Conservation (phyloP, 1,139 yeast species). For the Yamadazyma trypodendri region DNA sequence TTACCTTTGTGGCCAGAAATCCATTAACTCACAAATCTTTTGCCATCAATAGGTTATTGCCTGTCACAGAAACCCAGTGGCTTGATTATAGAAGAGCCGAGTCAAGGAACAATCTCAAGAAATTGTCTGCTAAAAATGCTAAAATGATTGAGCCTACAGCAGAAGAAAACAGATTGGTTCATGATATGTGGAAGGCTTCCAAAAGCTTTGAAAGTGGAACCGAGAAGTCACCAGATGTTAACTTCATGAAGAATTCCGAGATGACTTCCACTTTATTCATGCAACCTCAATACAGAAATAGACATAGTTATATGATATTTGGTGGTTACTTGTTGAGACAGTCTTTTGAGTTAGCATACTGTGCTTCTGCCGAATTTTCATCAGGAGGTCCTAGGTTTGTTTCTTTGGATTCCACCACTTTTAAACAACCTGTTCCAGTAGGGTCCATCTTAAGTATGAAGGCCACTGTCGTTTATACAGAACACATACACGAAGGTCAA, state of each 20-base stretch:
- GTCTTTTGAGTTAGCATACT: constrained; percentile 88
- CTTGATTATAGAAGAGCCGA: constrained; percentile 85
- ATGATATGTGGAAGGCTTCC: constrained; percentile 71
- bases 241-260: constrained; percentile 69
- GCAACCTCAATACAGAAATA: constrained; percentile 95
- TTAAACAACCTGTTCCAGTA: constrained; percentile 92
- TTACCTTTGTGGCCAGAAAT: constrained; percentile 93
- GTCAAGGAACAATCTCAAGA: constrained; percentile 82
- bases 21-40: constrained; percentile 86
- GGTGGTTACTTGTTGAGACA: constrained; percentile 92
- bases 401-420: constrained; percentile 85
- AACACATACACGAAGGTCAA: constrained; percentile 48
- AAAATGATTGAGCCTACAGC: constrained; percentile 67
- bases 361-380: constrained; percentile 86
- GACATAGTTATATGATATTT: constrained; percentile 91
- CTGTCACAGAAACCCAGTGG: constrained; percentile 74
- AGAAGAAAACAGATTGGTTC: constrained; percentile 70
- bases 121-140: constrained; percentile 66
- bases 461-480: constrained; percentile 83
- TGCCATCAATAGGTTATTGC: constrained; percentile 78
- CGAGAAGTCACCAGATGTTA: constrained; percentile 38
- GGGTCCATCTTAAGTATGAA: constrained; percentile 83
- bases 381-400: constrained; percentile 84
- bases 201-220: constrained; percentile 35
- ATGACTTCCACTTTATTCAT: constrained; percentile 77